Conservation (phyloP, 129 eudicot species). For the Flaveria linearis region DNA sequence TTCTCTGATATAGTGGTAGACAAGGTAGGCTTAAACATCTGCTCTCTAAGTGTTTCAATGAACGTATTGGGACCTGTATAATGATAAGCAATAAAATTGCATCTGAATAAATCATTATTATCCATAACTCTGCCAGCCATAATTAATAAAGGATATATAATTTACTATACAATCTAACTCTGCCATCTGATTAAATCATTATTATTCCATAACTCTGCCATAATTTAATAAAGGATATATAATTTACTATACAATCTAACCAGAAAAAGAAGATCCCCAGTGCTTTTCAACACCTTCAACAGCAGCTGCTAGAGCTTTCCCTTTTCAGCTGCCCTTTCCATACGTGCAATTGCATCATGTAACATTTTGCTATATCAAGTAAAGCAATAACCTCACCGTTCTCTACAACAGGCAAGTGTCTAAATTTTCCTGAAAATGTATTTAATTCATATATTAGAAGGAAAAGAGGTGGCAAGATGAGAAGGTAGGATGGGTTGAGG, state of each 20-base stretch:
- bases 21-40: slow-evolving; percentile 81
- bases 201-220: neutral
- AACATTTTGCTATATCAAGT: slow-evolving; percentile 94
- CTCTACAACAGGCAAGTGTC: slow-evolving; percentile 94
- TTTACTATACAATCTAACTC: slow-evolving; percentile 36
- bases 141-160: neutral
- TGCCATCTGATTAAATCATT: neutral
- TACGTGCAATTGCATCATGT: slow-evolving; percentile 90
- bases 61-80: slow-evolving; percentile 72
- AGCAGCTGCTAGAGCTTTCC: slow-evolving; percentile 96
- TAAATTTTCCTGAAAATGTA: slow-evolving; percentile 70
- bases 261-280: slow-evolving; percentile 80
- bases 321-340: slow-evolving; percentile 98
- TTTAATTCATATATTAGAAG: neutral
- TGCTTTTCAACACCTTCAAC: slow-evolving; percentile 95
- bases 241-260: slow-evolving; percentile 33
- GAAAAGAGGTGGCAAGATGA: neutral
- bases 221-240: neutral
- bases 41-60: slow-evolving; percentile 77
- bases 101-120: neutral
- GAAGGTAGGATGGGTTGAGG: neutral
- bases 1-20: slow-evolving; percentile 81
- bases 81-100: slow-evolving; percentile 1
- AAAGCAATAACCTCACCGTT: slow-evolving; percentile 94
- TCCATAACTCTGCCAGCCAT: neutral